Evolutionary conservation across 768 basidiomycete species (phyloP).

Genomic region (Wakefieldia striispora): DNA sequence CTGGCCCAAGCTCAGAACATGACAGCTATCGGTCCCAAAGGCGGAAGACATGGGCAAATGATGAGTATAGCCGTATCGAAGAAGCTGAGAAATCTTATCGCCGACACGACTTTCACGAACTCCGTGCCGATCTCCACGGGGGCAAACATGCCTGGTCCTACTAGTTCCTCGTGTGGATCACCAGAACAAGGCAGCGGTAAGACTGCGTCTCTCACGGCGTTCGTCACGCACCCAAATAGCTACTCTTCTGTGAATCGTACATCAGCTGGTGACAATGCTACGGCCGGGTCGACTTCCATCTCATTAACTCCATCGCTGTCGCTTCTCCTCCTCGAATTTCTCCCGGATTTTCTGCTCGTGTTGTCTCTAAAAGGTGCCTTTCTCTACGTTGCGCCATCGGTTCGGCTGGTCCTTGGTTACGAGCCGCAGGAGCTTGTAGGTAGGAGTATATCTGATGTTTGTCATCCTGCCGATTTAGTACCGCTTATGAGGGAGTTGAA

Average conservation of each 20-base stretch:
- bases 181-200: slow-evolving; percentile 7
- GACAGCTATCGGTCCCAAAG: slow-evolving; percentile 21
- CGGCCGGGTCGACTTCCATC: slow-evolving; percentile 39
- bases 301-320: slow-evolving; percentile 38
- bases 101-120: slow-evolving; percentile 45
- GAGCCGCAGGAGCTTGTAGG: slow-evolving; percentile 82
- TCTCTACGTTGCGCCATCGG: slow-evolving; percentile 86
- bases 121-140: slow-evolving; percentile 45
- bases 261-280: slow-evolving; percentile 12
- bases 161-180: slow-evolving; percentile 10
- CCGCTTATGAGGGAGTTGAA: slow-evolving; percentile 92
- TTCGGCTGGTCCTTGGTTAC: slow-evolving; percentile 80
- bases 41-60: slow-evolving; percentile 25
- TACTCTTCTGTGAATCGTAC: slow-evolving; percentile 19
- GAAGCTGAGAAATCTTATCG: slow-evolving; percentile 48
- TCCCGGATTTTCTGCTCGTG: slow-evolving; percentile 85
- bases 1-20: slow-evolving; percentile 16
- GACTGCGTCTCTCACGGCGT: slow-evolving; percentile 18
- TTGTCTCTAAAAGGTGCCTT: slow-evolving; percentile 91
- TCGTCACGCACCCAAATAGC: slow-evolving; percentile 14
- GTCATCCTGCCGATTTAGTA: slow-evolving; percentile 87
- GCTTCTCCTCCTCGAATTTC: slow-evolving; percentile 53
- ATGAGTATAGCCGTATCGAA: slow-evolving; percentile 45
- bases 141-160: slow-evolving; percentile 35
- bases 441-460: slow-evolving; percentile 72